These are phyloP conservation scores for Pseudocohnilembus persalinus DNA, from an alignment of 169 alveolate species.

Conservation along the genomic window DNA sequence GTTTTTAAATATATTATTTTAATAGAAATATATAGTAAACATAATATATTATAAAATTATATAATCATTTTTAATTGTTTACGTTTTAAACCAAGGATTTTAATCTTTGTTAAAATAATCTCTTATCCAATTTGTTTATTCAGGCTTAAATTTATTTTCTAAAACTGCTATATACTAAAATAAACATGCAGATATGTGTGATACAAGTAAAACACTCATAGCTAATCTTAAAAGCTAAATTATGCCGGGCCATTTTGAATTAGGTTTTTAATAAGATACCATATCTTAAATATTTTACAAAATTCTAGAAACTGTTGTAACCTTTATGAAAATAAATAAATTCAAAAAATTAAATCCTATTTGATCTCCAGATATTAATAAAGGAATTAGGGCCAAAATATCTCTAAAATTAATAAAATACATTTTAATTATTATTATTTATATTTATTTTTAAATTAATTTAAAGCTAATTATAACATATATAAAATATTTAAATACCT, in stretches of 20 bases:
- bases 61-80: too few relatives aligned
- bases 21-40: too few relatives aligned
- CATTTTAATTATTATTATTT: neutral
- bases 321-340: slow-evolving; percentile 19
- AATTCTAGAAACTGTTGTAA: slow-evolving; percentile 2
- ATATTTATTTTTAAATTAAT: too few relatives aligned
- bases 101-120: neutral
- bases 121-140: neutral
- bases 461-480: too few relatives aligned
- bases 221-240: slow-evolving; percentile 7
- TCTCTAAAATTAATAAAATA: neutral
- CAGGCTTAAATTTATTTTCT: neutral
- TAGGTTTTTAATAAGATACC: slow-evolving; percentile 9
- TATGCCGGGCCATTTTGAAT: neutral
- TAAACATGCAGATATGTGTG: slow-evolving; percentile 19
- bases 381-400: slow-evolving; percentile 1
- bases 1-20: too few relatives aligned
- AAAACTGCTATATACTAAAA: slow-evolving; percentile 9
- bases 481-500: neutral
- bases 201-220: slow-evolving; percentile 8
- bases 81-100: neutral
- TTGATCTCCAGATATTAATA: neutral
- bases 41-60: too few relatives aligned
- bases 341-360: neutral
- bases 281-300: neutral